Evolutionary conservation across 1,284 basidiomycete species (phyloP), one percentile per base, ranked within the genome.

Genomic region (Ganoderma sinense): DNA sequence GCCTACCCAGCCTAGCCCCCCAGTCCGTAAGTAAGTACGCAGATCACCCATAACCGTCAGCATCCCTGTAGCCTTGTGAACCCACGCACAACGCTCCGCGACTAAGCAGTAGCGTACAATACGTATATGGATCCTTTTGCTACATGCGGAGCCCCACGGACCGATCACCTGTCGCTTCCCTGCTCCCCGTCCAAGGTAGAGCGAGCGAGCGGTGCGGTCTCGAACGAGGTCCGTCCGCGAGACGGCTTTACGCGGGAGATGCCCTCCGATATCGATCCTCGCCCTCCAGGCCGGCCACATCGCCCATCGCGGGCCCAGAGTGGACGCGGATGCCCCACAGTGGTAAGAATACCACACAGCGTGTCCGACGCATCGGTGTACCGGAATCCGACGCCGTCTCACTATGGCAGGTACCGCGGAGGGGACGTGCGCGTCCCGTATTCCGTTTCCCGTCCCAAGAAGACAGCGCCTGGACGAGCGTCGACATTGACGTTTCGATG

Each of bases 341-440:
- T 7, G 53, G 53, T 16, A 56, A 16, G 31, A 56, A 56, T 20
- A 56, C 31, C 53, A 10, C 53, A 6, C 39, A 16, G 23, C 23
- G 23, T n/a, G 59, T 39, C 39, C 59, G 29, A 16, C 55, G 29
- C 23, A 26, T 26, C 40, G 23, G 59, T 40, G 36, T 14, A 13
- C 23, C 36, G 23, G 23, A 11, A 39, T 23, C 29, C 23, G 20
- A 41, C 11, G 20, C 36, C 18, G 33, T 31, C 45, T 64, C 3
- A 53, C 59, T 71, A 73, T 63, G 72, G 72, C 41, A 73, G 66
- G 41, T 73, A 73, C 62, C 43, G 66, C 23, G 72, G 72, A 26
- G 70, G 72, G 33, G 64, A 69, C 61, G 56, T 6, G 26, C 68
- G 59, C 33, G 11, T 39, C 29, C 58, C 41, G 13, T 31, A 61